phyloP scores from a whole-genome alignment of 2,329 filamentous ascomycete species.

The Leptographium flavum region DNA sequence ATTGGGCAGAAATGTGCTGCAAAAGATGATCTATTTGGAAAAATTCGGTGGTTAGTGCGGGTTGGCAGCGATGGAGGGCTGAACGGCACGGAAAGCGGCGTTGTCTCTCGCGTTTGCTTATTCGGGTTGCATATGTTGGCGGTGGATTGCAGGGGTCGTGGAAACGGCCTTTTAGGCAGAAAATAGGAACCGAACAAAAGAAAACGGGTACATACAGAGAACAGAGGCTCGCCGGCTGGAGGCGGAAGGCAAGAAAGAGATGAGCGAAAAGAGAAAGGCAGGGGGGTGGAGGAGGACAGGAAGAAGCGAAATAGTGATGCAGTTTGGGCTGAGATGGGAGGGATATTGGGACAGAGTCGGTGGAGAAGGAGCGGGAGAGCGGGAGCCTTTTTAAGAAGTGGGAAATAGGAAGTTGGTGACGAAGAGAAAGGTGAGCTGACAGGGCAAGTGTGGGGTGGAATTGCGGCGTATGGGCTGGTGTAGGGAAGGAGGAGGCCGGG shows the following conservation, averaged over 20 bases:
- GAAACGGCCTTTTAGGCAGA: background rate
- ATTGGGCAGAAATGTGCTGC: background rate
- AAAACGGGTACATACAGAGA: background rate
- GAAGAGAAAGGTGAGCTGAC: background rate
- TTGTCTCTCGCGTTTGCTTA: background rate
- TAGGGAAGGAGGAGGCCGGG: background rate
- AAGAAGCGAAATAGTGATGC: background rate
- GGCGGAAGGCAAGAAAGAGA: background rate
- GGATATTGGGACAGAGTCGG: background rate
- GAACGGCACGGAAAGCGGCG: conserved; percentile 5
- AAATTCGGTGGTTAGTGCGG: conserved; percentile 10
- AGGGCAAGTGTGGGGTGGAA: background rate
- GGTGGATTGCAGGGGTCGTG: background rate
- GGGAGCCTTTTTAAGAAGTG: conserved; percentile 1
- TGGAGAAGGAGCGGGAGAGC: conserved; percentile 2
- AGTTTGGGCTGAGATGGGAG: background rate
- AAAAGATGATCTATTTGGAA: conserved; percentile 1
- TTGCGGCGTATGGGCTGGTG: background rate
- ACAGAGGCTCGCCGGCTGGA: background rate
- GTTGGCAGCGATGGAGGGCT: conserved; percentile 8
- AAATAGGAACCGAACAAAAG: background rate
- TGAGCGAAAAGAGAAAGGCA: background rate
- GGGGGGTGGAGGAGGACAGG: background rate
- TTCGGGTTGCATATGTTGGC: background rate
- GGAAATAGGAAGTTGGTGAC: background rate